Evolutionary conservation across 1,284 basidiomycete species (phyloP), one percentile per base, ranked within the genome.

Genomic region (Marasmius fiardii): DNA sequence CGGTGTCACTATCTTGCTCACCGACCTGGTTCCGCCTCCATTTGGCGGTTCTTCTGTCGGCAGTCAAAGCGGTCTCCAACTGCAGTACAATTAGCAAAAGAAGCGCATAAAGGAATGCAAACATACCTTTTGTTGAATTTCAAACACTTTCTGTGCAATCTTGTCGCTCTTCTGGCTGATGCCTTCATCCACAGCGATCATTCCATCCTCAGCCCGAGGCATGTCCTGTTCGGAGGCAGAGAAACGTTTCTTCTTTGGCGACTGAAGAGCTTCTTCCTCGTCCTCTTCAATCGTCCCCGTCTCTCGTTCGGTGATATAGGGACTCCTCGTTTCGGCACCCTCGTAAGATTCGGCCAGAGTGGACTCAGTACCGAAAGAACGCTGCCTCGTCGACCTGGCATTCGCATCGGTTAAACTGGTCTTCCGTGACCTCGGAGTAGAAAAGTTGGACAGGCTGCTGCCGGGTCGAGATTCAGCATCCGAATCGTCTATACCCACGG

Each of bases 161-260:
- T 81, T 86, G 62, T 92, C 90, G 63, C 88, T 92, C 68, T 86
- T 86, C 66, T 86, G 78, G 61, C 82, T 88, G 68, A 92, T 93
- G 21, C 88, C 87, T 67, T 89, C 87, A 62, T 92, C 90, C 14
- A 92, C 88, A 23, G 89, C 90, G 55, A 74, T 79, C 86, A 92
- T 90, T 23, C 85, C 85, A 65, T 91, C 90, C 61, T 88, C 85
- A 65, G 91, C 90, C 61, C 88, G 85, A 49, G 78, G 77, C 23
- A 72, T 60, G 58, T 88, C 86, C 31, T 74, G 71, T 37, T 81
- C 79, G 5, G 80, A 77, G 6, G 82, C 85, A 3, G 88, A 90
- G 71, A 92, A 92, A 16, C 89, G 78, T 67, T 90, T 90, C 76
- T 82, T 86, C 70, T 78, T 82, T 52, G 70, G 63, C 24, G 75